A percentile compares a stretch with the other conserved stretches of the same genome.
These are phyloP conservation scores for Solanum chilense DNA, from an alignment of 257 asterid species.

Conservation along the genomic window DNA sequence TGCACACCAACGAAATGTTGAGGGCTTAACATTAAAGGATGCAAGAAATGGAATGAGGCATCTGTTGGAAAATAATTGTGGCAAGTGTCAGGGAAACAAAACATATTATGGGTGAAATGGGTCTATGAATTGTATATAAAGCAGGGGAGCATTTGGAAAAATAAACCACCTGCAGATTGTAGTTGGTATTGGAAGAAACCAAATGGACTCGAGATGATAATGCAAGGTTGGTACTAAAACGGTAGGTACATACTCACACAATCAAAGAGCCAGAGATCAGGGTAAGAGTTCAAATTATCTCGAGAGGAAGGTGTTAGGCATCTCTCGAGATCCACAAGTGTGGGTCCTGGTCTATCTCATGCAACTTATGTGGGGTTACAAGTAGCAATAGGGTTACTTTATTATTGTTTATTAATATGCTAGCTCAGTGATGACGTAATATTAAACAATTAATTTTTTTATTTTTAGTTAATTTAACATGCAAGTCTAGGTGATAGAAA, in stretches of 20 bases:
- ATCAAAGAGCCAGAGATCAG: too few relatives aligned
- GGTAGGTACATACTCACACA: neutral
- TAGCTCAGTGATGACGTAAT: too few relatives aligned
- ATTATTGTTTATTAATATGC: too few relatives aligned
- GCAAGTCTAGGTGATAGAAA: too few relatives aligned
- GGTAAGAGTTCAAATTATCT: too few relatives aligned
- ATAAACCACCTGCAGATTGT: neutral
- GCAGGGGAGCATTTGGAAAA: neutral
- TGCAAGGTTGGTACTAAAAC: neutral
- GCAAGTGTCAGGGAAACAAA: neutral
- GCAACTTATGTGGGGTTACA: too few relatives aligned
- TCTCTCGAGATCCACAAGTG: too few relatives aligned
- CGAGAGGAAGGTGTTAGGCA: too few relatives aligned
- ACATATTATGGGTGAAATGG: neutral
- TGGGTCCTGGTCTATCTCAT: too few relatives aligned
- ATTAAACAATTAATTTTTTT: too few relatives aligned
- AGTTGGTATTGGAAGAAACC: neutral
- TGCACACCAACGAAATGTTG: neutral
- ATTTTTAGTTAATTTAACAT: too few relatives aligned
- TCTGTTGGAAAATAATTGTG: neutral
- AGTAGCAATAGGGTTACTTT: too few relatives aligned
- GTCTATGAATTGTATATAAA: neutral
- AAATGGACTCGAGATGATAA: neutral
- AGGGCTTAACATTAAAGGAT: neutral
- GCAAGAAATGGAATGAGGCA: neutral